Conservation (phyloP, 106 monocot species). For the Dendrobium chrysotoxum region DNA sequence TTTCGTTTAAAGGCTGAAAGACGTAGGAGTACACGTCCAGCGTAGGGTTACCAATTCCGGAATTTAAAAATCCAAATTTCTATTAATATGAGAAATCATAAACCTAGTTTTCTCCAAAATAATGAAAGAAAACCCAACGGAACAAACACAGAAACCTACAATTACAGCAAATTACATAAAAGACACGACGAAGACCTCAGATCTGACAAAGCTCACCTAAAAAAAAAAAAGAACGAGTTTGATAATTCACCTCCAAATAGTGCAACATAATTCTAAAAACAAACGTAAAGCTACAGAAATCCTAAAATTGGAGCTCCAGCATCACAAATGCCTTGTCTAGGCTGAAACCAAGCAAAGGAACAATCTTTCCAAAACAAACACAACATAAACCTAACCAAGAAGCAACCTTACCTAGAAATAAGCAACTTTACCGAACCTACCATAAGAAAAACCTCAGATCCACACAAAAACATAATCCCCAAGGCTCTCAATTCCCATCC, state of each 20-base stretch:
- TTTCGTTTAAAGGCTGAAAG: constrained; percentile 5
- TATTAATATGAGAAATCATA: neutral
- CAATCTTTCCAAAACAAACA: neutral
- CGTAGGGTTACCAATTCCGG: neutral
- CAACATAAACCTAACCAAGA: no score
- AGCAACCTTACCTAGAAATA: no score
- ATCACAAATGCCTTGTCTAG: neutral
- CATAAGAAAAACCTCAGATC: neutral
- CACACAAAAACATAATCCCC: neutral
- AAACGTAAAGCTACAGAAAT: neutral
- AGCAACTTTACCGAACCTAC: neutral
- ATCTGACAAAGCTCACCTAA: neutral
- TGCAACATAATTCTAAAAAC: neutral
- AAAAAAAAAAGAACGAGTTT: neutral
- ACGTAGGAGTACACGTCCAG: constrained; percentile 9
- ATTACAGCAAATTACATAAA: neutral
- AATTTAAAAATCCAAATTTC: neutral
- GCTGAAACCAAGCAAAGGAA: neutral
- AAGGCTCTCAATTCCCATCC: neutral
- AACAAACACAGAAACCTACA: neutral
- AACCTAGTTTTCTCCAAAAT: neutral
- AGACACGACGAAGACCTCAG: neutral
- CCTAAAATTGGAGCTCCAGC: neutral
- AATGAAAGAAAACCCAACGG: neutral
- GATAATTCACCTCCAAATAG: neutral